Base-by-base conservation (phyloP, 768 basidiomycete species). In the Mrakia blollopis region DNA sequence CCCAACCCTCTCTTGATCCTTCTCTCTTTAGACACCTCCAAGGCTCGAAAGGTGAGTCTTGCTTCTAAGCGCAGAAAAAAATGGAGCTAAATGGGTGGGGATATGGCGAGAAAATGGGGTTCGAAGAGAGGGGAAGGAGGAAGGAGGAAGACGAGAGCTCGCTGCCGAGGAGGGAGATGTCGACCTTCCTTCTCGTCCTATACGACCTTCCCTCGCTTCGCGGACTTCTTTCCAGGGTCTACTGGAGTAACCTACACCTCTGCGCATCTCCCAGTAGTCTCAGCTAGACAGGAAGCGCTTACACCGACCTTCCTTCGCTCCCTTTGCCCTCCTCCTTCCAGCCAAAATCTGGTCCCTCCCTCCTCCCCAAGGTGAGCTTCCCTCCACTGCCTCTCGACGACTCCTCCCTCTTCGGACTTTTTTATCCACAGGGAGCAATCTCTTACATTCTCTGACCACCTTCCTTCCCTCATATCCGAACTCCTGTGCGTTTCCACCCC, bases 311-410 rank as follows among this genome's bases (percentile, higher is more conserved):
- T 35, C 35, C 14, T 39, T 11, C 5, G 16, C 30, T 35, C 18
- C 63, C 63, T 65, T 37, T 35, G 2, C 14, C 23, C 16, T 9
- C 16, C 63, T 65, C 37, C 32, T 14, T 65, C 63, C 35, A 65
- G 63, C 37, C 63, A 65, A 65, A 65, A 65, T 32, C 63, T 65
- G 63, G 63, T 65, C 63, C n/a, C 21, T 35, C 37, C 63, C 63
- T 65, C 32, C 32, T 65, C 30, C 63, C 39, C 35, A 65, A 65
- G 32, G 63, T 65, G 35, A 65, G 62, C 62, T 63, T 35, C 62
- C 62, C 35, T 8, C 63, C 63, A 23, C 30, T 37, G 37, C 37
- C 10, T 30, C 18, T 50, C 13, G 5, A 4, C 47, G 18, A 50
- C 16, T 18, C 63, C 6, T 13, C 63, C 9, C 35, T 65, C n/a